A percentile compares a stretch with the other conserved stretches of the same genome.
phyloP scores from a whole-genome alignment of 805 yeast genomes.

The Ascoidea asiatica region DNA sequence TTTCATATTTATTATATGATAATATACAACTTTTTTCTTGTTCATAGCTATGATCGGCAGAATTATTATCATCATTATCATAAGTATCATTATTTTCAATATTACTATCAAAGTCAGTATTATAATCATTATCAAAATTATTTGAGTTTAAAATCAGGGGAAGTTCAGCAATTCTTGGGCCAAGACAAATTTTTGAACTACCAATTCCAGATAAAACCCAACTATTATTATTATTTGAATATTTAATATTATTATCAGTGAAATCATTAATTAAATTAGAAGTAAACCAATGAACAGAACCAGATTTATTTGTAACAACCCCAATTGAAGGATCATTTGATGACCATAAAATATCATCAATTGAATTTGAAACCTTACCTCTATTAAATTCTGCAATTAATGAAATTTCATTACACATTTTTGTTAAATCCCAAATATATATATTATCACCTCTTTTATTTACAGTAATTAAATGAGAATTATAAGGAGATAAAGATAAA shows the following conservation, averaged over 20 bases:
- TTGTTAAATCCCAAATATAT: conserved; percentile 50
- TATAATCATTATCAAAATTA: neutral
- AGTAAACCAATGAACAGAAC: conserved; percentile 50
- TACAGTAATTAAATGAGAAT: conserved; percentile 38
- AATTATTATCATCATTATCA: too few species aligned
- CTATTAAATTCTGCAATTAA: conserved; percentile 44
- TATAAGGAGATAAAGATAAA: conserved; percentile 49
- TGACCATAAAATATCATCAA: conserved; percentile 41
- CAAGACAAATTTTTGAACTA: conserved; percentile 11
- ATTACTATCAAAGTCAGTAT: neutral
- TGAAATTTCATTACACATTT: conserved; percentile 33
- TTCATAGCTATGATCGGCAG: too few species aligned
- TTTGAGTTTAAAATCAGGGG: conserved; percentile 8
- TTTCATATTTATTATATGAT: neutral
- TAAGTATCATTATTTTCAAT: neutral
- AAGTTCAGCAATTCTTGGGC: conserved; percentile 18
- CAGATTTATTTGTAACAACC: conserved; percentile 36
- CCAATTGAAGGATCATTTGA: conserved; percentile 30
- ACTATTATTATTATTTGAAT: conserved; percentile 14
- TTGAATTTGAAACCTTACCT: conserved; percentile 48
- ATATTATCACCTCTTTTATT: conserved; percentile 48
- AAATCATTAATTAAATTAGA: neutral
- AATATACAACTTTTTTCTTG: conserved; percentile 1
- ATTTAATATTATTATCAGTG: conserved; percentile 5
- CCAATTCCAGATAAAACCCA: conserved; percentile 33